Percentiles rank a stretch among this genome's conserved stretches.
These are phyloP conservation scores for Forsythia suspensa DNA, from an alignment of 257 asterid species.

Conservation along the genomic window DNA sequence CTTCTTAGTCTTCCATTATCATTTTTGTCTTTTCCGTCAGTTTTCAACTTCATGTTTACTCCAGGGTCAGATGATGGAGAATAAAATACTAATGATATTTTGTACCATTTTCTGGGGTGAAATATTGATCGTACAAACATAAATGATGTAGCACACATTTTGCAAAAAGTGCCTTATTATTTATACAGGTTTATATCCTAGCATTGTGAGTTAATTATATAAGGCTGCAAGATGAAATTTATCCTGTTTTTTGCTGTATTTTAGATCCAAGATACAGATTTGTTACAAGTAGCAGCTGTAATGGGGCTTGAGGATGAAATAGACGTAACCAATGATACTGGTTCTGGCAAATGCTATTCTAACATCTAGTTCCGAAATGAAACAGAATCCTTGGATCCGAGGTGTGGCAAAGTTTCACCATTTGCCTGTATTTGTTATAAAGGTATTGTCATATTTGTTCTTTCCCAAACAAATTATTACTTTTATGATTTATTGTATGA, in stretches of 20 bases:
- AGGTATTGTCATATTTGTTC: slow-evolving; percentile 46
- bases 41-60: slow-evolving; percentile 1
- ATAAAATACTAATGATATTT: not conserved
- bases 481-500: slow-evolving; percentile 3
- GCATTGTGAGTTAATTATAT: not conserved
- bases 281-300: slow-evolving; percentile 81
- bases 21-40: not conserved
- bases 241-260: slow-evolving; percentile 20
- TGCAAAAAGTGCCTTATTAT: not conserved
- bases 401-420: slow-evolving; percentile 89
- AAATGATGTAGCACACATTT: not conserved
- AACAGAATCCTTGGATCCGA: slow-evolving; percentile 91
- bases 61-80: not conserved
- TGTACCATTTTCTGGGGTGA: not conserved
- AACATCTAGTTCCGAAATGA: slow-evolving; percentile 73
- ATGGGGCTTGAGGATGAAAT: slow-evolving; percentile 90
- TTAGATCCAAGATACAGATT: slow-evolving; percentile 91
- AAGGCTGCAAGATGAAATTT: slow-evolving; percentile 1
- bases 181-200: not conserved
- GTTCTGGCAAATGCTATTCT: slow-evolving; percentile 85
- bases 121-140: not conserved
- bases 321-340: slow-evolving; percentile 75
- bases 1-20: slow-evolving; percentile 16
- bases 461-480: slow-evolving; percentile 1
- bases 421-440: slow-evolving; percentile 80